These are phyloP conservation scores for Fusarium protoensiforme DNA, from an alignment of 2,329 filamentous ascomycete genomes.

Conservation along the genomic window DNA sequence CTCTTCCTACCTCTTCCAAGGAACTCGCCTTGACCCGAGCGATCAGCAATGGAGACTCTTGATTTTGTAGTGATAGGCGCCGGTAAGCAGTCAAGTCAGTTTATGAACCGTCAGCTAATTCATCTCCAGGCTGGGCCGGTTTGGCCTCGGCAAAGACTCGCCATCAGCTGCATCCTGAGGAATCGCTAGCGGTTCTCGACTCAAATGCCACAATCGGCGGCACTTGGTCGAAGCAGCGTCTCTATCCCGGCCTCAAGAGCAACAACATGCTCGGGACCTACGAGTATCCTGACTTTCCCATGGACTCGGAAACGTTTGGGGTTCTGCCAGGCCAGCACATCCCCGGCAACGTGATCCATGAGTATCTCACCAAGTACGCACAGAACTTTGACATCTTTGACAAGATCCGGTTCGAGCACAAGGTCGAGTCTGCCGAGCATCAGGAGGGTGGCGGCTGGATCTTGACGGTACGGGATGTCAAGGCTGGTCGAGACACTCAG, in stretches of 20 bases:
- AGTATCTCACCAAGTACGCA: constrained; percentile 60
- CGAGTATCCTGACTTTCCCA: constrained; percentile 79
- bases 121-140: constrained; percentile 56
- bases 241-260: constrained; percentile 76
- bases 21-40: not conserved
- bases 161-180: constrained; percentile 66
- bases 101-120: not conserved
- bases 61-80: constrained; percentile 64
- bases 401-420: constrained; percentile 53
- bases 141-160: constrained; percentile 71
- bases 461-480: constrained; percentile 24
- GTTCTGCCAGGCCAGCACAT: constrained; percentile 60
- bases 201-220: constrained; percentile 69
- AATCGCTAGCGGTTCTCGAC: constrained; percentile 69
- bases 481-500: constrained; percentile 30
- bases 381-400: constrained; percentile 54
- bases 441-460: constrained; percentile 55
- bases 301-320: constrained; percentile 66
- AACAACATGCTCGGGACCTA: constrained; percentile 81
- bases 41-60: constrained; percentile 53
- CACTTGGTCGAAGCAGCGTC: constrained; percentile 73
- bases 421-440: constrained; percentile 57
- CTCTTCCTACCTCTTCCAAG: not conserved
- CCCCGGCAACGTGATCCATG: constrained; percentile 57
- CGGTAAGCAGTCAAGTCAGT: constrained; percentile 52